Percentiles rank a stretch among this genome's conserved stretches.
These are phyloP conservation scores for Pythium phragmiticola DNA, from an alignment of 352 stramenopile genomes.

Conservation along the genomic window DNA sequence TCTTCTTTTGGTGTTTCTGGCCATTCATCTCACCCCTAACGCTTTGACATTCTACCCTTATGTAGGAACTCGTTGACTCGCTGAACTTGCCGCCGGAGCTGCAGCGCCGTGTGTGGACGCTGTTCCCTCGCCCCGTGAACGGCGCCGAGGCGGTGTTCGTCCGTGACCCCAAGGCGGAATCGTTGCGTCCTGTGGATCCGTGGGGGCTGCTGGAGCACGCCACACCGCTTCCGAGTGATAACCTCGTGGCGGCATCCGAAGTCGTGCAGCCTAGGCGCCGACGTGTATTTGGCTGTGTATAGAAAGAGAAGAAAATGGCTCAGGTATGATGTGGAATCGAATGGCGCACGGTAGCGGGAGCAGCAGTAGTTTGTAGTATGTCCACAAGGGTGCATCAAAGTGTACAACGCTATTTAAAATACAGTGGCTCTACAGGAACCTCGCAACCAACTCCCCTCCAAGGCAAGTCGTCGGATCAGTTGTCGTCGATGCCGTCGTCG, in stretches of 20 bases:
- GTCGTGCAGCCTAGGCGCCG: constrained; percentile 58
- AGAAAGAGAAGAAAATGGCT: constrained; percentile 9
- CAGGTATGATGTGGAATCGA: neutral
- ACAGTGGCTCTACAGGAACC: constrained; percentile 18
- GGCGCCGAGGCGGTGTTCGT: constrained; percentile 32
- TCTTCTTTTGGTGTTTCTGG: neutral
- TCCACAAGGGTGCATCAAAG: constrained; percentile 15
- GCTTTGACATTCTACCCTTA: neutral
- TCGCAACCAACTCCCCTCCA: neutral
- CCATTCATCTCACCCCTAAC: constrained; percentile 4
- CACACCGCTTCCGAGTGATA: constrained; percentile 65
- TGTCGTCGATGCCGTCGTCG: constrained; percentile 54
- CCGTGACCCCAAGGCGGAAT: constrained; percentile 17
- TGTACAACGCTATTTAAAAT: constrained; percentile 39
- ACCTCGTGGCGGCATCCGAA: constrained; percentile 38
- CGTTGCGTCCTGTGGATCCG: constrained; percentile 57
- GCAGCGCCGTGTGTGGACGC: constrained; percentile 62
- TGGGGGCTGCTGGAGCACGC: constrained; percentile 78
- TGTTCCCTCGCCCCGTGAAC: constrained; percentile 58
- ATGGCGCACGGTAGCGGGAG: neutral
- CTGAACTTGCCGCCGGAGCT: constrained; percentile 57
- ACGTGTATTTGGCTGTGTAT: constrained; percentile 72
- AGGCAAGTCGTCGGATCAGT: neutral
- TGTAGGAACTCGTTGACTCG: constrained; percentile 69
- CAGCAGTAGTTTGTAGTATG: neutral